phyloP scores from a whole-genome alignment of 2,329 filamentous ascomycete genomes.

The Ophiostoma pallidulum region DNA sequence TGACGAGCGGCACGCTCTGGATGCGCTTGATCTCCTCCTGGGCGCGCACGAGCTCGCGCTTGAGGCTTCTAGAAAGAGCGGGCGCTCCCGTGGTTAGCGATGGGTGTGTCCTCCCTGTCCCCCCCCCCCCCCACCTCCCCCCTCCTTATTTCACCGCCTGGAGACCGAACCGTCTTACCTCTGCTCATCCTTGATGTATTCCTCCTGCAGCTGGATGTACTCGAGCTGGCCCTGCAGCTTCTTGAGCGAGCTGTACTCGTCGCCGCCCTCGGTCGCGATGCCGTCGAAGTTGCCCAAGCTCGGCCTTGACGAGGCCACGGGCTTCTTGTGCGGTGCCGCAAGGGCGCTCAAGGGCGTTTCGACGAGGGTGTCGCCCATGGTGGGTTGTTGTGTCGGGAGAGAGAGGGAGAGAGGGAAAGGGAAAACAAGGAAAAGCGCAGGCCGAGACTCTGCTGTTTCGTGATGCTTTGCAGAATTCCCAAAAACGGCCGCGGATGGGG shows the following conservation, averaged over 20 bases:
- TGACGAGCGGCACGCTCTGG: conserved; percentile 94
- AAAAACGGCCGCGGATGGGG: too few relatives aligned
- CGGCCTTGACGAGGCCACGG: conserved; percentile 69
- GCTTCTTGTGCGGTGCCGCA: conserved; percentile 71
- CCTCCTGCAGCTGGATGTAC: conserved; percentile 97
- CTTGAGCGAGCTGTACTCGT: conserved; percentile 94
- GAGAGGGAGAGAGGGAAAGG: background rate
- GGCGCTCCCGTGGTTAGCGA: conserved; percentile 2
- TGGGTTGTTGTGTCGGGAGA: background rate
- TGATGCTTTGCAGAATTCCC: too few relatives aligned
- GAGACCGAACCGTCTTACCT: too few relatives aligned
- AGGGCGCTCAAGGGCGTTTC: conserved; percentile 64
- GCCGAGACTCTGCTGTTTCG: background rate
- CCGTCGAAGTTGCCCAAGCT: conserved; percentile 88
- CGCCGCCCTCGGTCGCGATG: conserved; percentile 66
- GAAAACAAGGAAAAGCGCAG: background rate
- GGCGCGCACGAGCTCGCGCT: conserved; percentile 90
- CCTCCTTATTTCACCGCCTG: too few relatives aligned
- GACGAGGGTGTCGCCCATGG: conserved; percentile 80
- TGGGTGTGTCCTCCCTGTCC: too few relatives aligned
- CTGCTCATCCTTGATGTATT: conserved; percentile 99
- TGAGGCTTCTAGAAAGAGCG: conserved; percentile 61
- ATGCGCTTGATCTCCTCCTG: conserved; percentile 99
- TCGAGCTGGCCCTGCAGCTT: conserved; percentile 94
- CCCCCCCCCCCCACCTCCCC: too few relatives aligned